Percentiles rank a stretch among this genome's conserved stretches.
phyloP scores from a whole-genome alignment of 768 basidiomycete genomes.

The Suillus ampliporus region DNA sequence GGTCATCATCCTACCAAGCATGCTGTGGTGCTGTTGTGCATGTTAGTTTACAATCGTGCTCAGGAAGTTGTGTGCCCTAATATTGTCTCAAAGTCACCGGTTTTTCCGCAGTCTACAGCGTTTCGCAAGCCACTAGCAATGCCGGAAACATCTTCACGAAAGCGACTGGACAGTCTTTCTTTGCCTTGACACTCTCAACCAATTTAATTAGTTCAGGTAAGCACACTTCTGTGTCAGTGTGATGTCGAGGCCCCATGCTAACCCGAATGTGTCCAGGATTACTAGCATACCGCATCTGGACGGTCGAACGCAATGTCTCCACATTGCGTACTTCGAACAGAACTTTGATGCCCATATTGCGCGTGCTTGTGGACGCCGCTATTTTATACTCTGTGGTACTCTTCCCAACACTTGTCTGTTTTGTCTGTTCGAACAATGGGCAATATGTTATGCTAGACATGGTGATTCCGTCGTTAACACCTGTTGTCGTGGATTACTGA shows the following conservation, averaged over 20 bases:
- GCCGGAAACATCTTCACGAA: constrained; percentile 11
- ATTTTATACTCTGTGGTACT: constrained; percentile 16
- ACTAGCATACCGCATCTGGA: constrained; percentile 18
- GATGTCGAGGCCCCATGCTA: neutral
- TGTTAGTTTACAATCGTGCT: constrained; percentile 9
- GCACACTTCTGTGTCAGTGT: neutral
- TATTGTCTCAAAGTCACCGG: constrained; percentile 1
- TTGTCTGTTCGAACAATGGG: constrained; percentile 13
- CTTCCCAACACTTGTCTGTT: constrained; percentile 14
- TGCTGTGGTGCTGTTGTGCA: constrained; percentile 15
- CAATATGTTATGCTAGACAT: constrained; percentile 7
- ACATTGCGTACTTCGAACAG: neutral
- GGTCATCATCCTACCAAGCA: constrained; percentile 16
- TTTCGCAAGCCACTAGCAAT: constrained; percentile 14
- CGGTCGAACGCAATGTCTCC: constrained; percentile 2
- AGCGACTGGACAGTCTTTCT: constrained; percentile 16
- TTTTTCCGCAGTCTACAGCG: constrained; percentile 13
- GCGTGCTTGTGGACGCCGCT: constrained; percentile 15
- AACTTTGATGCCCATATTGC: constrained; percentile 3
- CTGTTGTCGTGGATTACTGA: neutral
- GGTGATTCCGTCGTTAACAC: neutral
- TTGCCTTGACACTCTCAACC: constrained; percentile 13
- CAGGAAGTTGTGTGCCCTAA: neutral
- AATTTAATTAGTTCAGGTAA: constrained; percentile 17
- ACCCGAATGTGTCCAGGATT: constrained; percentile 4